Evolutionary conservation across 371 early-diverging fungal species (phyloP).

Genomic region (Mucor lusitanicus): DNA sequence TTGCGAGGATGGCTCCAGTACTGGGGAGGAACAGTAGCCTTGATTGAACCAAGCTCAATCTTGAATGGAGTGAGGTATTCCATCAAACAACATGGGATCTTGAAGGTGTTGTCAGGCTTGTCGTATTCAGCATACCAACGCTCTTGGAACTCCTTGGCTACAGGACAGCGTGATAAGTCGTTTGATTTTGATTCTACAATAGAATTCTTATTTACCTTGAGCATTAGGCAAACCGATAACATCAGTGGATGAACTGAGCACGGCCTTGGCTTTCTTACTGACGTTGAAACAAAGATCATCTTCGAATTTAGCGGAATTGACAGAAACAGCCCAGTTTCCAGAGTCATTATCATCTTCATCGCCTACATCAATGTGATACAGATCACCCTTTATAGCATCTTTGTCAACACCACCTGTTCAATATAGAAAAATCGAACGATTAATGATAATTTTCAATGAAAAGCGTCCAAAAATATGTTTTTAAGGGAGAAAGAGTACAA

Average conservation of each 20-base stretch:
- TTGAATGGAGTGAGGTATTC: slow-evolving; percentile 41
- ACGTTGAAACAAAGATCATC: slow-evolving; percentile 31
- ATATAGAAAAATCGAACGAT: not conserved
- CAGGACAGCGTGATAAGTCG: not conserved
- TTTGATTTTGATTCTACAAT: not conserved
- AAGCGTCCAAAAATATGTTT: slow-evolving; percentile 5
- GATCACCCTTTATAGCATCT: slow-evolving; percentile 38
- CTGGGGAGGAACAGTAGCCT: slow-evolving; percentile 38
- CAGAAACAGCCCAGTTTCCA: slow-evolving; percentile 48
- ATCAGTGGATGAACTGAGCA: slow-evolving; percentile 39
- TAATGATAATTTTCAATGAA: not conserved
- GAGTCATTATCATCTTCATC: slow-evolving; percentile 18
- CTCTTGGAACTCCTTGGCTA: slow-evolving; percentile 47
- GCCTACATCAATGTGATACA: slow-evolving; percentile 33
- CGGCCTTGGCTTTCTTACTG: slow-evolving; percentile 35
- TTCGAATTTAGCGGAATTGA: slow-evolving; percentile 39
- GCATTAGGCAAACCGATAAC: slow-evolving; percentile 46
- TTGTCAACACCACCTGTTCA: slow-evolving; percentile 46
- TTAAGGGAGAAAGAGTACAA: not conserved
- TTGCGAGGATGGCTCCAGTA: slow-evolving; percentile 46
- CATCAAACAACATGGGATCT: slow-evolving; percentile 48
- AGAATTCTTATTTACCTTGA: slow-evolving; percentile 31
- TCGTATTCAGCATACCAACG: slow-evolving; percentile 46
- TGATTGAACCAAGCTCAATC: slow-evolving; percentile 34
- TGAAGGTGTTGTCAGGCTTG: slow-evolving; percentile 37